Evolutionary conservation across 306 rosid species (phyloP).

Genomic region (Vicia sativa): DNA sequence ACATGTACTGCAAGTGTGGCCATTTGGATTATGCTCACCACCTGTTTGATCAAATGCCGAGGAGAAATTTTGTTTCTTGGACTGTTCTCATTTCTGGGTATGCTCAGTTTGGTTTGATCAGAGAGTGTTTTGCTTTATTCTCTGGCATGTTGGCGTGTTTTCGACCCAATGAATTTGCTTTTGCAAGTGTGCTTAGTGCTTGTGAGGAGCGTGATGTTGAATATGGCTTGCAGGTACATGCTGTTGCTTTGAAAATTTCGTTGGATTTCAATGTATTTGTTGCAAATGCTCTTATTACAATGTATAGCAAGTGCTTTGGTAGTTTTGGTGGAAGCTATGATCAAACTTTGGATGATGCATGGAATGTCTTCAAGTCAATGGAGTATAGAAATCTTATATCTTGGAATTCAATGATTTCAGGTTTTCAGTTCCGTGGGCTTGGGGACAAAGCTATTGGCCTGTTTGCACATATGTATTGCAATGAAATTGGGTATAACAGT

Average conservation of each 20-base stretch:
- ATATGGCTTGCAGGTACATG: conserved; percentile 80
- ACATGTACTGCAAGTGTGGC: conserved; percentile 82
- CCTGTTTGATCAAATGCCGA: conserved; percentile 71
- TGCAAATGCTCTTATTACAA: conserved; percentile 79
- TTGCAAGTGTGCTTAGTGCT: conserved; percentile 72
- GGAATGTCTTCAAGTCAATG: conserved; percentile 67
- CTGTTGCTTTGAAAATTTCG: conserved; percentile 67
- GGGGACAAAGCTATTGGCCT: conserved; percentile 58
- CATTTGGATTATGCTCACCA: conserved; percentile 47
- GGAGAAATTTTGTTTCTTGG: conserved; percentile 78
- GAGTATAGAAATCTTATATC: conserved; percentile 62
- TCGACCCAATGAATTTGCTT: conserved; percentile 79
- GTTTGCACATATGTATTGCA: conserved; percentile 59
- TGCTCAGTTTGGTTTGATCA: conserved; percentile 47
- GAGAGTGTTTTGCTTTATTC: conserved; percentile 59
- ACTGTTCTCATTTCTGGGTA: conserved; percentile 79
- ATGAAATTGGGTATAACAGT: conserved; percentile 67
- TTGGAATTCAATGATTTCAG: conserved; percentile 92
- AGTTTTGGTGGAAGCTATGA: conserved; percentile 36
- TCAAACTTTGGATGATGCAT: conserved; percentile 51
- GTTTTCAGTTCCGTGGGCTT: conserved; percentile 64
- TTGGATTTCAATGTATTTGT: conserved; percentile 68
- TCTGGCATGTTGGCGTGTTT: conserved; percentile 50
- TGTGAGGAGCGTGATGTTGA: conserved; percentile 41
- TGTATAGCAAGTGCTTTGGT: conserved; percentile 68